A percentile compares a stretch with the other conserved stretches of the same genome.
Evolutionary conservation across 2,329 filamentous ascomycete species (phyloP).

Genomic region (Fusarium sterilihyphosum): DNA sequence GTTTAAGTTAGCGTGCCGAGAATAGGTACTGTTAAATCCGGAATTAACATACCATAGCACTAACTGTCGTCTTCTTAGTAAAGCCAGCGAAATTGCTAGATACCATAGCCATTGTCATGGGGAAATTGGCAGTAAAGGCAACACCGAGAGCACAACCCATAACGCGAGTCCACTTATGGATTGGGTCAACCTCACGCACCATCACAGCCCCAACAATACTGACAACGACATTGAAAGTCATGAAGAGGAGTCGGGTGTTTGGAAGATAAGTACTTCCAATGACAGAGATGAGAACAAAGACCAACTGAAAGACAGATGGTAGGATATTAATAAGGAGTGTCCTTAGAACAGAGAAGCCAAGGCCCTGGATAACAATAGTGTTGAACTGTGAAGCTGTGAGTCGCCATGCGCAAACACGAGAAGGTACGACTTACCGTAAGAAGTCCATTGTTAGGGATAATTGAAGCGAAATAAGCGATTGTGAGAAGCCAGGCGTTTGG

Average conservation of each 20-base stretch:
- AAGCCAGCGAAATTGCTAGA: not conserved
- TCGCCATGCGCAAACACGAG: rapidly evolving
- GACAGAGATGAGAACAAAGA: not conserved
- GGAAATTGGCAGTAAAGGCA: not conserved
- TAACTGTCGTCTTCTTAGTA: not conserved
- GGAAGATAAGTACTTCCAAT: not conserved
- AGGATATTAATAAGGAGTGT: not conserved
- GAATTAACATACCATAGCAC: not conserved
- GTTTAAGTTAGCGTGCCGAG: not conserved
- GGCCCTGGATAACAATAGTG: not conserved
- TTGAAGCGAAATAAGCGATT: not conserved
- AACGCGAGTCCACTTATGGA: not conserved
- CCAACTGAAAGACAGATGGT: not conserved
- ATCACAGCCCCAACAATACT: not conserved
- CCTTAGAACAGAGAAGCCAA: not conserved
- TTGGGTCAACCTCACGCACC: not conserved
- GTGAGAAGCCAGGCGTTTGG: not conserved
- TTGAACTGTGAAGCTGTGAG: not conserved
- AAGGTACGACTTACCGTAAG: not conserved
- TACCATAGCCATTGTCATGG: not conserved
- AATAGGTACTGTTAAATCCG: rapidly evolving
- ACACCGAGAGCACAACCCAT: not conserved
- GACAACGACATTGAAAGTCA: not conserved
- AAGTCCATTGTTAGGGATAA: not conserved
- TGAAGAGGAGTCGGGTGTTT: not conserved